A percentile compares a stretch with the other conserved stretches of the same genome.
Conservation (phyloP, 176 grass and related monocot genomes). For the Eleusine indica region DNA sequence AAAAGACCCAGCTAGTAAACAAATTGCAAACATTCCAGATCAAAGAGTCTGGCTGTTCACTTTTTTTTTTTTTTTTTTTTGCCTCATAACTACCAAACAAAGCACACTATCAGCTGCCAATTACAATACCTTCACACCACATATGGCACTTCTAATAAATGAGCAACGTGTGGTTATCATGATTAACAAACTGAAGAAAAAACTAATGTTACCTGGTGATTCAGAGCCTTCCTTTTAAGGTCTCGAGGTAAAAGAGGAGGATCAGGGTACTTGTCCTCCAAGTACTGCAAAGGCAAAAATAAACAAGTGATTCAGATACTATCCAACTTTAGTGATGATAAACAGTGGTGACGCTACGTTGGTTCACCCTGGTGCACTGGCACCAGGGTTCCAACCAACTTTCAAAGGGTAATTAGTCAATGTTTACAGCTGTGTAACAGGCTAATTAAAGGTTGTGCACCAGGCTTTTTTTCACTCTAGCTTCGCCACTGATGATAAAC, state of each 20-base stretch:
- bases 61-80: background rate
- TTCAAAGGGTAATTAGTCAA: no score
- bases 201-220: constrained; percentile 46
- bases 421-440: no score
- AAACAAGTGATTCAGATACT: background rate
- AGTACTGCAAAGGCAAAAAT: constrained; percentile 41
- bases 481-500: background rate
- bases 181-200: background rate
- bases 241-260: constrained; percentile 50
- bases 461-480: no score
- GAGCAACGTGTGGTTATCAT: background rate
- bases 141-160: background rate
- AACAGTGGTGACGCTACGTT: no score
- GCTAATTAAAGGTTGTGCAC: no score
- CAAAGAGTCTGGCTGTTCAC: background rate
- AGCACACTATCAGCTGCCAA: background rate
- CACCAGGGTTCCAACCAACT: no score
- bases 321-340: background rate
- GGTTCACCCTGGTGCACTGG: no score
- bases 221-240: constrained; percentile 51
- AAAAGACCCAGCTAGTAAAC: background rate
- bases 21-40: background rate
- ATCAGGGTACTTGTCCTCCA: constrained; percentile 54
- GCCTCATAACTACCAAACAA: background rate
- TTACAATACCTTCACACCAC: background rate